Evolutionary conservation across 2,329 filamentous ascomycete species (phyloP).

Genomic region (Dothideomycetes sp.): DNA sequence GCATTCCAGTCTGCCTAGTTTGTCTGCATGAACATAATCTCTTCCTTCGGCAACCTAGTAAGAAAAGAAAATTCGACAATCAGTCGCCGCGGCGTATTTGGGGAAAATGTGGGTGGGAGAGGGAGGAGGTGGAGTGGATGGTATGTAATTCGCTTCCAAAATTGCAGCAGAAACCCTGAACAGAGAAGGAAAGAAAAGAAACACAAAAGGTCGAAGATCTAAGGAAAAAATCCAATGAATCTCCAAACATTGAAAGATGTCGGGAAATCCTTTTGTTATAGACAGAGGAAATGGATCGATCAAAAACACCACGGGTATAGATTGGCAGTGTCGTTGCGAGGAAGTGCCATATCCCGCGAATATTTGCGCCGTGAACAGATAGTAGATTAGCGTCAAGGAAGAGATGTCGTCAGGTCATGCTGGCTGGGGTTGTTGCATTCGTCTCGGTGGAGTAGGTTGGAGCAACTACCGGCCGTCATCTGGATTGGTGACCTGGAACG

Average conservation of each 20-base stretch:
- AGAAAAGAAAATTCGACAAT: too few species aligned
- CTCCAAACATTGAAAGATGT: neutral
- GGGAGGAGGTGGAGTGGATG: too few species aligned
- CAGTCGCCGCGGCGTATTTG: too few species aligned
- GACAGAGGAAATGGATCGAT: neutral
- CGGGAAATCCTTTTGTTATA: neutral
- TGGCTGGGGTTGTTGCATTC: neutral
- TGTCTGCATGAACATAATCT: neutral
- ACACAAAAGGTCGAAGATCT: neutral
- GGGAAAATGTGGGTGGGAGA: too few species aligned
- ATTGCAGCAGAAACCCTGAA: too few species aligned
- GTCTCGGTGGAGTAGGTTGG: neutral
- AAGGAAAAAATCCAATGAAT: neutral
- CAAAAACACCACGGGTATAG: neutral
- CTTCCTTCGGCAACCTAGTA: too few species aligned
- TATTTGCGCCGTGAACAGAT: neutral
- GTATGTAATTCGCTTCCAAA: too few species aligned
- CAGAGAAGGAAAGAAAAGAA: neutral
- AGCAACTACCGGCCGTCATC: neutral
- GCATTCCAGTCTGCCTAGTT: neutral
- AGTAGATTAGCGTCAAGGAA: neutral
- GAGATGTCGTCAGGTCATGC: neutral
- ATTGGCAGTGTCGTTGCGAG: neutral
- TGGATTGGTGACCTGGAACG: neutral
- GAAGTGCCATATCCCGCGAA: neutral